phyloP scores from a whole-genome alignment of 108 stramenopile genomes.

The Fragilariopsis cylindrus region DNA sequence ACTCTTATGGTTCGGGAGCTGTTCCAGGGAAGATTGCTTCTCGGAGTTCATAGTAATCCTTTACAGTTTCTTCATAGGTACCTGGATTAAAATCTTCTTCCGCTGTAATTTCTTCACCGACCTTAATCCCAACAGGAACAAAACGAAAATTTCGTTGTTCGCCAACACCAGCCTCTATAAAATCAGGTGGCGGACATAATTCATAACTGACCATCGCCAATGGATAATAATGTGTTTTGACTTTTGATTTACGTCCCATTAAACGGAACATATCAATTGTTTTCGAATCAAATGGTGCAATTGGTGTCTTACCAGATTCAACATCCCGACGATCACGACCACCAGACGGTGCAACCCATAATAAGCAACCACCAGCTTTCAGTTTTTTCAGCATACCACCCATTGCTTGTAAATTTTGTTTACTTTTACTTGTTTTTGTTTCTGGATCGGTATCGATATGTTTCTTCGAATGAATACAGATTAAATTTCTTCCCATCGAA shows the following conservation, averaged over 20 bases:
- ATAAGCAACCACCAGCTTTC: constrained; percentile 80
- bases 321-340: constrained; percentile 91
- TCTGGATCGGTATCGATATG: constrained; percentile 95
- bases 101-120: constrained; percentile 66
- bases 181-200: constrained; percentile 93
- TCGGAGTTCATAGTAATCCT: constrained; percentile 59
- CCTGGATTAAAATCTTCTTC: constrained; percentile 74
- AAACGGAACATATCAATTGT: constrained; percentile 95
- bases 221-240: constrained; percentile 91
- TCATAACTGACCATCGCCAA: constrained; percentile 94
- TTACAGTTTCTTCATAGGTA: constrained; percentile 47
- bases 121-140: constrained; percentile 75
- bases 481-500: constrained; percentile 92
- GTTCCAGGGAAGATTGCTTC: constrained; percentile 43
- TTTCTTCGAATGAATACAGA: constrained; percentile 97
- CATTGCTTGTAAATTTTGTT: constrained; percentile 90
- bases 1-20: constrained; percentile 19
- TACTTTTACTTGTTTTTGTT: constrained; percentile 81
- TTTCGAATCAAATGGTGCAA: constrained; percentile 92
- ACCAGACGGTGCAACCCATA: constrained; percentile 97
- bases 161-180: constrained; percentile 77
- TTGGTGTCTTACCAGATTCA: constrained; percentile 75
- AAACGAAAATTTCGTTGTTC: constrained; percentile 87
- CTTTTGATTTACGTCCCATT: constrained; percentile 88
- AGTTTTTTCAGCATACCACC: constrained; percentile 76